These are phyloP conservation scores for Salvia splendens DNA, from an alignment of 257 asterid species.

Conservation along the genomic window DNA sequence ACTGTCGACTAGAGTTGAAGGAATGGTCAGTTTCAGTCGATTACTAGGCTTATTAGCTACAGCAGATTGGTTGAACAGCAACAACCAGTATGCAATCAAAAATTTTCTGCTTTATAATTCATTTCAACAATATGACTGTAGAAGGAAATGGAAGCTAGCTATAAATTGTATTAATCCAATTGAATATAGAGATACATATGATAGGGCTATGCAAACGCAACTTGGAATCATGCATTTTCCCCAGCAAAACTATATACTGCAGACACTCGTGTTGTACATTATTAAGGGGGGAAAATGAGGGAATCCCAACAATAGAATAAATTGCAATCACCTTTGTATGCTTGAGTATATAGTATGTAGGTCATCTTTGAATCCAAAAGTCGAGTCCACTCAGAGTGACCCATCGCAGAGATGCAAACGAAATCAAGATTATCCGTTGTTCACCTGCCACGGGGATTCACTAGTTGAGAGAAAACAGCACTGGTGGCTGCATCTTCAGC, in stretches of 20 bases:
- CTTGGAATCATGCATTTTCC: conserved; percentile 34
- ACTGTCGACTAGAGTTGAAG: not conserved
- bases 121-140: not conserved
- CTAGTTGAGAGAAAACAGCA: conserved; percentile 79
- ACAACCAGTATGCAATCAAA: not conserved
- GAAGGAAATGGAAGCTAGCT: conserved; percentile 33
- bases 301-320: conserved; percentile 37
- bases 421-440: not conserved
- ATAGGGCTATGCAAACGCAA: conserved; percentile 36
- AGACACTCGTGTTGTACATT: conserved; percentile 34
- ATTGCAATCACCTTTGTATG: conserved; percentile 38
- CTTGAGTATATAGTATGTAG: conserved; percentile 25
- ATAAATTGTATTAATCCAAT: conserved; percentile 42
- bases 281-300: conserved; percentile 24
- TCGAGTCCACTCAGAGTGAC: conserved; percentile 4
- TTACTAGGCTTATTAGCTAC: not conserved
- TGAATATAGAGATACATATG: conserved; percentile 41
- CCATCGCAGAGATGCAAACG: conserved; percentile 22
- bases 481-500: conserved; percentile 68
- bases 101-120: not conserved
- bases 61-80: not conserved
- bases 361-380: conserved; percentile 23
- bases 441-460: conserved; percentile 80
- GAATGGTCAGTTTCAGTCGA: not conserved
- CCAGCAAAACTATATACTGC: conserved; percentile 39